A percentile compares a stretch with the other conserved stretches of the same genome.
Conservation (phyloP, 2,329 filamentous ascomycete genomes). For the Orbilia oligospora region DNA sequence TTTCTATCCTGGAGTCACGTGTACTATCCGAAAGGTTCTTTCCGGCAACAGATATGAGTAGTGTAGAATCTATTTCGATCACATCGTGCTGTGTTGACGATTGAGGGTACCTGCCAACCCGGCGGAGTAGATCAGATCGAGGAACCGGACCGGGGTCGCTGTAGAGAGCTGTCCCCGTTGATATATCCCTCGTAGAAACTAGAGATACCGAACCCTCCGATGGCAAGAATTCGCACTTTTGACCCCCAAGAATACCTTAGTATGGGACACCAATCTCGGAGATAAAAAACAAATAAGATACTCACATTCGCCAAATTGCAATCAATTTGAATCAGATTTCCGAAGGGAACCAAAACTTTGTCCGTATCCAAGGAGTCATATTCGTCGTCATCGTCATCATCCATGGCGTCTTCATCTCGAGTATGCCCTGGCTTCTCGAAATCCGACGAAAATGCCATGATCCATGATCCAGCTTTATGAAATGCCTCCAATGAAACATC, state of each 20-base stretch:
- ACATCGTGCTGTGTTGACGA: slow-evolving; percentile 86
- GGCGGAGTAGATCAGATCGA: slow-evolving; percentile 83
- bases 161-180: slow-evolving; percentile 80
- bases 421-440: slow-evolving; percentile 71
- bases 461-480: slow-evolving; percentile 86
- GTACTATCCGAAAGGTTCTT: slow-evolving; percentile 65
- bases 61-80: slow-evolving; percentile 79
- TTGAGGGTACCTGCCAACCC: slow-evolving; percentile 88
- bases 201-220: slow-evolving; percentile 77
- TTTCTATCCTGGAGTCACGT: slow-evolving; percentile 67
- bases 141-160: slow-evolving; percentile 92
- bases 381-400: slow-evolving; percentile 75
- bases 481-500: slow-evolving; percentile 73
- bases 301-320: slow-evolving; percentile 83
- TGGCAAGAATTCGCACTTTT: slow-evolving; percentile 58
- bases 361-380: slow-evolving; percentile 72
- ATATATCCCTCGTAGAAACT: slow-evolving; percentile 78
- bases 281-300: slow-evolving; percentile 28
- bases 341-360: slow-evolving; percentile 92
- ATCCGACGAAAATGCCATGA: slow-evolving; percentile 95
- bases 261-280: background rate
- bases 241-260: background rate
- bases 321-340: slow-evolving; percentile 90
- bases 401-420: slow-evolving; percentile 72
- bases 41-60: slow-evolving; percentile 69